Conservation (phyloP, 139 green algal species). For the Zygnema circumcarinatum region DNA sequence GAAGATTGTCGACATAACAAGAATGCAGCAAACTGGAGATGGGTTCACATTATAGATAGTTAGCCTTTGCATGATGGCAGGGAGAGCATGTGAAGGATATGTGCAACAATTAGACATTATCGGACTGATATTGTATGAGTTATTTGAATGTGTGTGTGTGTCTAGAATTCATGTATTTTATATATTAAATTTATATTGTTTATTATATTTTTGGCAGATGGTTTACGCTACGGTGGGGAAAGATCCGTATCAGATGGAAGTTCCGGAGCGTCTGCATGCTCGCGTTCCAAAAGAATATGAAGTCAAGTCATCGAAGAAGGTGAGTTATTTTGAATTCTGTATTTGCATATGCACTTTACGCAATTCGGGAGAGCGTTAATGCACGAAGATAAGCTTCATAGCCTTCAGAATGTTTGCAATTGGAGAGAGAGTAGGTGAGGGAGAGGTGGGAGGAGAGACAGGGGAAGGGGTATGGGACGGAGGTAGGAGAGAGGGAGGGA, state of each 20-base stretch:
- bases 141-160: too few relatives aligned
- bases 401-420: neutral
- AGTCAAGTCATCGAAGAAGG: conserved; percentile 77
- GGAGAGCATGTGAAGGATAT: too few relatives aligned
- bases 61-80: too few relatives aligned
- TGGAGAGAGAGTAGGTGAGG: conserved; percentile 54
- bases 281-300: conserved; percentile 68
- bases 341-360: too few relatives aligned
- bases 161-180: too few relatives aligned
- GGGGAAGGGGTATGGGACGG: neutral
- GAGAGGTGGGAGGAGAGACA: neutral
- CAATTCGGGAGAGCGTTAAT: too few relatives aligned
- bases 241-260: conserved; percentile 87
- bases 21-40: neutral
- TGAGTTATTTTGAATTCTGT: conserved; percentile 58
- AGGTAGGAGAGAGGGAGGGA: neutral
- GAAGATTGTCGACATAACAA: neutral
- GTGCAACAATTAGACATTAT: too few relatives aligned
- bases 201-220: conserved; percentile 22
- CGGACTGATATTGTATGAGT: too few relatives aligned
- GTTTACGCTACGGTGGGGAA: conserved; percentile 70
- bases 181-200: conserved; percentile 5
- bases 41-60: neutral
- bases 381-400: too few relatives aligned
- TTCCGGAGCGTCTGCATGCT: conserved; percentile 69